Evolutionary conservation across 108 stramenopile species (phyloP).

Genomic region (Nitzschia sp.): DNA sequence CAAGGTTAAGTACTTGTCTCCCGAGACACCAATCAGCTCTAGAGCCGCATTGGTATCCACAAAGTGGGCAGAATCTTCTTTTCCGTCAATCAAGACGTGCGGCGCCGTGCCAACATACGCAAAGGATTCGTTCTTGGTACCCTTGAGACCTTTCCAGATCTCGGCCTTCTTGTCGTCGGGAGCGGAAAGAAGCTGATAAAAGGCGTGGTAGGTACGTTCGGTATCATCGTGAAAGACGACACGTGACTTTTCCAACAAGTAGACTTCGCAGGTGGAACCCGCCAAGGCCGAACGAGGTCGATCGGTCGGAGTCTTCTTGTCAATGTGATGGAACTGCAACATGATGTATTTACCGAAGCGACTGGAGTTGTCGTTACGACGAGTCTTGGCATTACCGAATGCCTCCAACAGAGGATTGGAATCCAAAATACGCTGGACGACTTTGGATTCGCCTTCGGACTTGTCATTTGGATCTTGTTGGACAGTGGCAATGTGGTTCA

Average conservation of each 20-base stretch:
- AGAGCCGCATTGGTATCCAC: constrained; percentile 68
- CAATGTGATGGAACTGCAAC: constrained; percentile 63
- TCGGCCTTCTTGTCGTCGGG: constrained; percentile 60
- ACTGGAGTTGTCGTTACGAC: constrained; percentile 83
- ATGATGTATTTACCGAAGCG: constrained; percentile 84
- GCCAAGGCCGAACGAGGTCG: constrained; percentile 54
- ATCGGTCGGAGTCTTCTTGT: constrained; percentile 32
- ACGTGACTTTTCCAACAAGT: constrained; percentile 97
- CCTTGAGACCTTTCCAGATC: constrained; percentile 74
- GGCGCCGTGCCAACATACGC: constrained; percentile 60
- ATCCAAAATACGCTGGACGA: constrained; percentile 62
- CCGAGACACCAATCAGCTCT: constrained; percentile 64
- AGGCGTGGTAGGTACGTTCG: constrained; percentile 98
- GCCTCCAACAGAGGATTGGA: constrained; percentile 86
- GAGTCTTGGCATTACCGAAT: constrained; percentile 89
- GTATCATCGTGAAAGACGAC: constrained; percentile 86
- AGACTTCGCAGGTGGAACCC: constrained; percentile 77
- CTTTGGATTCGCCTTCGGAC: constrained; percentile 41
- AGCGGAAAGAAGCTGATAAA: constrained; percentile 94
- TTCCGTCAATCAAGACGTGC: constrained; percentile 63
- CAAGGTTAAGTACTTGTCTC: constrained; percentile 55
- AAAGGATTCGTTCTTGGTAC: constrained; percentile 54
- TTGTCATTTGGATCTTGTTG: constrained; percentile 44
- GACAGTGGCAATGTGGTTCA: constrained; percentile 84
- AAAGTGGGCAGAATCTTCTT: constrained; percentile 74